Conservation (phyloP, 148 eudicot species). For the Camellia granthamiana region DNA sequence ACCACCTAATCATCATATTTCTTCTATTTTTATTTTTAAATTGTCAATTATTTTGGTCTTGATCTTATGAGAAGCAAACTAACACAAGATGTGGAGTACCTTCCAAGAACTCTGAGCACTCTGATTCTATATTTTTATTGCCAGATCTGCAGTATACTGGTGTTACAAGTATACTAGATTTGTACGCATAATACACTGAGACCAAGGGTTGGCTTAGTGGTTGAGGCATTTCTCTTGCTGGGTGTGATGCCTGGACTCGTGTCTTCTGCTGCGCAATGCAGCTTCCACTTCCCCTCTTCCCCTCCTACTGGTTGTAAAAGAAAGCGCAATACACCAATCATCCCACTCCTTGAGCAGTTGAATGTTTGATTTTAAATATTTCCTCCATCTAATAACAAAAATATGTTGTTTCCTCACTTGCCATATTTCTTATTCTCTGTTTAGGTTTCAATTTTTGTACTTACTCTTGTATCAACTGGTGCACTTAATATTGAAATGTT, state of each 20-base stretch:
- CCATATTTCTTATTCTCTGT: constrained; percentile 2
- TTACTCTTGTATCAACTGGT: neutral
- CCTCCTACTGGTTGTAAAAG: too few relatives aligned
- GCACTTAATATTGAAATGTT: neutral
- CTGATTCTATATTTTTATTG: neutral
- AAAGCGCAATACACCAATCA: neutral
- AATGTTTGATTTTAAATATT: neutral
- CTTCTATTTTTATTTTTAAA: neutral
- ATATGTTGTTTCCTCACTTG: constrained; percentile 10
- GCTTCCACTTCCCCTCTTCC: too few relatives aligned
- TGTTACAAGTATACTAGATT: neutral
- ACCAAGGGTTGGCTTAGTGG: too few relatives aligned
- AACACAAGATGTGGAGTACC: neutral
- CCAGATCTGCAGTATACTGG: neutral
- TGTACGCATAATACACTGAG: too few relatives aligned
- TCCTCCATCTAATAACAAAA: neutral
- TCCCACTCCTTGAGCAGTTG: neutral
- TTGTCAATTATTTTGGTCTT: neutral
- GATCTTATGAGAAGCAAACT: neutral
- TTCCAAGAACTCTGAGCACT: neutral
- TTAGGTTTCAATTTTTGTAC: neutral
- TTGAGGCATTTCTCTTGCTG: too few relatives aligned
- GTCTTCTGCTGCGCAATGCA: too few relatives aligned
- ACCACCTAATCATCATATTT: neutral
- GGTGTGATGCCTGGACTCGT: too few relatives aligned